Evolutionary conservation across 2,329 filamentous ascomycete genomes (phyloP).

Genomic region (Fusarium stilboides): DNA sequence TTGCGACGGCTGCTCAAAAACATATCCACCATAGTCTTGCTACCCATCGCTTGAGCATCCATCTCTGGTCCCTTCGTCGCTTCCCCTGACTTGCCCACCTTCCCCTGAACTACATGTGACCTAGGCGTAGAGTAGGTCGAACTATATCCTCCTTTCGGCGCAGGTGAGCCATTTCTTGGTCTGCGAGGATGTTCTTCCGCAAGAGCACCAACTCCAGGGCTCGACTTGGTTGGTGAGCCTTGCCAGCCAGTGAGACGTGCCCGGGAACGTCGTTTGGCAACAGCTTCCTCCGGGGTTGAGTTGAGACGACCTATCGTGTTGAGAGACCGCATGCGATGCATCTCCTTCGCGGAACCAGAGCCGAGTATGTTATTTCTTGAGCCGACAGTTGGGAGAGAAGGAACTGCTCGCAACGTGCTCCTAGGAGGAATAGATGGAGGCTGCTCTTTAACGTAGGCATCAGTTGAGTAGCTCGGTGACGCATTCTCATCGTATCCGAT

Average conservation of each 20-base stretch:
- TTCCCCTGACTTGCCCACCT: constrained; percentile 22
- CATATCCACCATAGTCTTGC: constrained; percentile 68
- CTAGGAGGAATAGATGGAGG: constrained; percentile 36
- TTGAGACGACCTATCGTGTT: constrained; percentile 43
- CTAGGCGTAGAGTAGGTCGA: constrained; percentile 23
- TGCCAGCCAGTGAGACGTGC: constrained; percentile 37
- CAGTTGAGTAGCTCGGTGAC: constrained; percentile 13
- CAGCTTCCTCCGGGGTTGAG: constrained; percentile 37
- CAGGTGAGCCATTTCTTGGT: constrained; percentile 17
- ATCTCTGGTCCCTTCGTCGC: constrained; percentile 22
- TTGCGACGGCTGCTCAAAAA: constrained; percentile 67
- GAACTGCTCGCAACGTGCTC: constrained; percentile 44
- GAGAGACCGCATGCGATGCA: constrained; percentile 48
- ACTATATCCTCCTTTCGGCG: constrained; percentile 1
- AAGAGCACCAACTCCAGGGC: constrained; percentile 41
- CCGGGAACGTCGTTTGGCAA: constrained; percentile 42
- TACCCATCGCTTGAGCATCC: constrained; percentile 59
- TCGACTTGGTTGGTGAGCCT: constrained; percentile 50
- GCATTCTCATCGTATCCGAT: constrained; percentile 40
- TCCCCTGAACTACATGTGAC: constrained; percentile 13
- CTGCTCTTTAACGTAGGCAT: background rate
- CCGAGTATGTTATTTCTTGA: constrained; percentile 1
- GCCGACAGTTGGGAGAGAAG: constrained; percentile 47
- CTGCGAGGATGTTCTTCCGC: constrained; percentile 34
- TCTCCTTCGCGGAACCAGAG: background rate